Percentiles rank a stretch among this genome's conserved stretches.
Conservation (phyloP, 108 stramenopile genomes). For the Pseudonitzschia delicatissima region DNA sequence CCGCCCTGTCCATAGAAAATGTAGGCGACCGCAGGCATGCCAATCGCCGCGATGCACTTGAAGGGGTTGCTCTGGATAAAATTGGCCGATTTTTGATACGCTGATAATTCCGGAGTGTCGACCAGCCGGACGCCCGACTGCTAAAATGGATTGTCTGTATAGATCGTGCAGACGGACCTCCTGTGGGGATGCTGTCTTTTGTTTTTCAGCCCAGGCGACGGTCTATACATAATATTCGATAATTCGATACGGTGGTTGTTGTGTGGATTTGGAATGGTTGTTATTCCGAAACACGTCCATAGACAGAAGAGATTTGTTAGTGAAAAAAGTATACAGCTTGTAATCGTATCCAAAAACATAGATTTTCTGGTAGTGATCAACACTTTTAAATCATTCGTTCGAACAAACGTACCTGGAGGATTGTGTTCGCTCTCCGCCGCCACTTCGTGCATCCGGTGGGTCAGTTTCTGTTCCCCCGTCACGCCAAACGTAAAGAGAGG, state of each 20-base stretch:
- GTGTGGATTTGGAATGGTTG: too few relatives aligned
- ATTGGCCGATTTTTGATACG: slow-evolving; percentile 68
- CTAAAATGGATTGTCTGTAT: slow-evolving; percentile 50
- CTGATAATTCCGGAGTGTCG: slow-evolving; percentile 42
- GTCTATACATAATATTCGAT: too few relatives aligned
- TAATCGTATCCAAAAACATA: neutral
- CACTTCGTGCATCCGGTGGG: slow-evolving; percentile 68
- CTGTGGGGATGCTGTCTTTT: slow-evolving; percentile 32
- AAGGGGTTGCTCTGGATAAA: slow-evolving; percentile 79
- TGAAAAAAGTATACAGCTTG: neutral
- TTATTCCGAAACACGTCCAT: too few relatives aligned
- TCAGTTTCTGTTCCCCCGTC: slow-evolving; percentile 56
- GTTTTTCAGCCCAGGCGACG: slow-evolving; percentile 69
- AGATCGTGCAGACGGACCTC: slow-evolving; percentile 32
- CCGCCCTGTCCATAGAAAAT: slow-evolving; percentile 70
- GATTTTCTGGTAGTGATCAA: too few relatives aligned
- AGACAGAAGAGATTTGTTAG: neutral
- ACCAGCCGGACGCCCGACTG: slow-evolving; percentile 72
- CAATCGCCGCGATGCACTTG: slow-evolving; percentile 58
- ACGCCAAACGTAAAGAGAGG: slow-evolving; percentile 71
- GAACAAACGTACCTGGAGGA: slow-evolving; percentile 7
- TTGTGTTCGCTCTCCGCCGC: slow-evolving; percentile 66
- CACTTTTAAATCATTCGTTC: too few relatives aligned
- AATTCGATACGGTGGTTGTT: too few relatives aligned
- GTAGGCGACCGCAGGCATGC: slow-evolving; percentile 63